Base-by-base conservation (phyloP, 2,329 filamentous ascomycete genomes). In the Podosphaera leucotricha region DNA sequence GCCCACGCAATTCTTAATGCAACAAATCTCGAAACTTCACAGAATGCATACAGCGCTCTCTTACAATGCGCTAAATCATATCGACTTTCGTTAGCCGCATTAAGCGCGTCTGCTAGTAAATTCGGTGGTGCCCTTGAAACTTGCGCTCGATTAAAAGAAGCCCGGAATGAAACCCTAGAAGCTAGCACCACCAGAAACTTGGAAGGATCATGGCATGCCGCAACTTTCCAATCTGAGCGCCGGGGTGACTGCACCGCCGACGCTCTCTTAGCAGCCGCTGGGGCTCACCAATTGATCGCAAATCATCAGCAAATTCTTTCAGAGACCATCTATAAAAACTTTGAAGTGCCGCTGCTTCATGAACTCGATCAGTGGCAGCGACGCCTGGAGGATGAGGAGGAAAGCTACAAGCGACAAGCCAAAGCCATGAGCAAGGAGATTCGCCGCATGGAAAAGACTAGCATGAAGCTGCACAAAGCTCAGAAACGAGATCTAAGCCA, bases 291-390 rank as follows among this genome's bases (percentile, higher is more conserved):
- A 53, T 65, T 80, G 18, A 64, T 78, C 46, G 75, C 75, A 39
- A 80, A 79, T 60, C 75, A 80, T 62, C 72, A 77, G 57, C 73
- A 78, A 55, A 79, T 80, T 52, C 66, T 80, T 2, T 72, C 67
- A 49, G 75, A 80, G 59, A 78, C 73, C 0, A 72, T 80, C 7
- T 79, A 80, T 59, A 66, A 75, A 44, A 67, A 66, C 46, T 79
- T 80, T 56, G 75, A 80, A 59, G 73, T 79, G 33, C 75, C 75
- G 3, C 62, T 80, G 19, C 64, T 79, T n/a, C 73, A 78, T 60
- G 75, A 79, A 59, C 63, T 79, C 24, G 75, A 80, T 57, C 68
- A 67, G 49, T 80, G 75, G 73, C 66, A 67, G 44, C 64, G 64
- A 43, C 67, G 70, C 51, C 70, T 78, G 46, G 72, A 75, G 47